These are phyloP conservation scores for Serpula lacrymans DNA, from an alignment of 768 basidiomycete species.

Conservation along the genomic window DNA sequence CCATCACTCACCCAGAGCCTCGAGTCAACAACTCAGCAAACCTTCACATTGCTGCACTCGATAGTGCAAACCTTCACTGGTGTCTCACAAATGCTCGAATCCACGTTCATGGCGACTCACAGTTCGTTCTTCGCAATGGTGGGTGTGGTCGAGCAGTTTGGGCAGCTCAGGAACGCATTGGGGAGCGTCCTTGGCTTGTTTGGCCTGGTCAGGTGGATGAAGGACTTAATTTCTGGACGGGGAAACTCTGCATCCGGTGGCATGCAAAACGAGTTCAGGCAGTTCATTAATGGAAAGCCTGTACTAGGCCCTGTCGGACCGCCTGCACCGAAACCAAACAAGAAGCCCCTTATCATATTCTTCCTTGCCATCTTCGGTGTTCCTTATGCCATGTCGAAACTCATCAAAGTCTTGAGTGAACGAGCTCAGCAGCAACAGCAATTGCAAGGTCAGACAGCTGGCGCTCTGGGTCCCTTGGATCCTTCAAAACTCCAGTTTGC, in stretches of 20 bases:
- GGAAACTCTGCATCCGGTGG: constrained; percentile 33
- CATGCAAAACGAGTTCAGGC: constrained; percentile 66
- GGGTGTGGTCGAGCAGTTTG: constrained; percentile 93
- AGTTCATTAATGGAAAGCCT: constrained; percentile 67
- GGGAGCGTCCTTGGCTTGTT: constrained; percentile 93
- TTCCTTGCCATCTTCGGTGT: constrained; percentile 90
- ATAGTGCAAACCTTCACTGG: constrained; percentile 95
- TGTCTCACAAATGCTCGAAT: constrained; percentile 95
- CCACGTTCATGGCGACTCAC: constrained; percentile 96
- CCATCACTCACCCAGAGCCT: constrained; percentile 82
- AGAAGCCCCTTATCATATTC: constrained; percentile 91
- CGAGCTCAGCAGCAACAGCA: constrained; percentile 47
- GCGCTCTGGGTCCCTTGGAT: constrained; percentile 60
- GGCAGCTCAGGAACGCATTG: constrained; percentile 85
- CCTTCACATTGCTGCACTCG: constrained; percentile 89
- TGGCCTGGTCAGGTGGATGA: constrained; percentile 84
- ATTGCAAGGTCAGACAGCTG: constrained; percentile 17
- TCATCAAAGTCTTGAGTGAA: constrained; percentile 73
- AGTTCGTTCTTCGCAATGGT: constrained; percentile 96
- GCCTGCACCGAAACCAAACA: constrained; percentile 60
- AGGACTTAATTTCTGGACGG: constrained; percentile 52
- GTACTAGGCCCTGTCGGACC: constrained; percentile 44
- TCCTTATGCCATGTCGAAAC: constrained; percentile 89
- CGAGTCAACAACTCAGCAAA: constrained; percentile 85
- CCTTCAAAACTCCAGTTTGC: constrained; percentile 82